phyloP scores from a whole-genome alignment of 2,329 filamentous ascomycete species.

The Aspergillus sp. region DNA sequence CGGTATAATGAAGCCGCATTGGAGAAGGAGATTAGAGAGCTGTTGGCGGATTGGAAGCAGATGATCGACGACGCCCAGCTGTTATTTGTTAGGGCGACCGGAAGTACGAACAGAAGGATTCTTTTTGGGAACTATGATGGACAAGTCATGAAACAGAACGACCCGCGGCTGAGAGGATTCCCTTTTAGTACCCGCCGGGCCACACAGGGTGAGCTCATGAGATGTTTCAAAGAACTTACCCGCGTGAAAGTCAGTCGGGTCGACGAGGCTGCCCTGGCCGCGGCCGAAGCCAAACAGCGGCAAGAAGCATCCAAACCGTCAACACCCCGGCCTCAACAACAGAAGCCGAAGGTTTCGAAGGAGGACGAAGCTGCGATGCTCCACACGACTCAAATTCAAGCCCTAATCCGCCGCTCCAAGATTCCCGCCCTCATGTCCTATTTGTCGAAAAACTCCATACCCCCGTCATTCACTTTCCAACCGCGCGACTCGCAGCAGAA shows the following conservation, averaged over 20 bases:
- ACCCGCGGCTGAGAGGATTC: conserved; percentile 78
- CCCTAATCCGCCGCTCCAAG: conserved; percentile 84
- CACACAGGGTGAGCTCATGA: conserved; percentile 92
- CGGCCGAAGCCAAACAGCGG: conserved; percentile 47
- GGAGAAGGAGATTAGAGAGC: conserved; percentile 77
- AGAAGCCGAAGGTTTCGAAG: conserved; percentile 66
- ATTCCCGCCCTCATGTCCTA: conserved; percentile 84
- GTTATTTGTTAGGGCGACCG: conserved; percentile 85
- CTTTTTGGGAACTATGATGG: conserved; percentile 89
- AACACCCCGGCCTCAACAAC: conserved; percentile 31
- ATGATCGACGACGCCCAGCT: conserved; percentile 82
- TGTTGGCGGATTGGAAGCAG: conserved; percentile 80
- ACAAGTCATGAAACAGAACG: conserved; percentile 76
- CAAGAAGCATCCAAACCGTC: conserved; percentile 37
- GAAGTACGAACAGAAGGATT: conserved; percentile 79
- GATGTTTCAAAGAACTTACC: conserved; percentile 90
- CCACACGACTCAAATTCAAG: conserved; percentile 86
- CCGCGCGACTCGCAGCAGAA: conserved; percentile 66
- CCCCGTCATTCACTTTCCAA: conserved; percentile 71
- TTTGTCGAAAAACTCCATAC: conserved; percentile 70
- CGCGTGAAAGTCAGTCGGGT: conserved; percentile 81
- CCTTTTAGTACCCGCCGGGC: conserved; percentile 90
- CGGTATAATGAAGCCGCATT: conserved; percentile 93
- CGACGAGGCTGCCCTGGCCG: conserved; percentile 62
- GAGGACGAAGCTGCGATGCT: conserved; percentile 79